Conservation (phyloP, 208 protist species). For the Trichomonas tenax region DNA sequence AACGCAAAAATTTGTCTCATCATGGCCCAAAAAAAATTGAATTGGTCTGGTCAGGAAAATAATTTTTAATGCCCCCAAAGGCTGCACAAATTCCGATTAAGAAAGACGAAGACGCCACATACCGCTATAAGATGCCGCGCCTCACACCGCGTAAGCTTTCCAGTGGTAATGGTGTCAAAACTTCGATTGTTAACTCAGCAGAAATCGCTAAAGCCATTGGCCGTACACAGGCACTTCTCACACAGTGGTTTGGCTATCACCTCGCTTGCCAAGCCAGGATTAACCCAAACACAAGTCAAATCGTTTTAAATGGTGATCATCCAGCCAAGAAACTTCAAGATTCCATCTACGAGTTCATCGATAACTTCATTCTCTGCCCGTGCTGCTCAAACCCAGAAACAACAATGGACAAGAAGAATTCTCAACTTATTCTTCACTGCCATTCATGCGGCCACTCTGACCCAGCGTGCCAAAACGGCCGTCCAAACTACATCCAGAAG, state of each 20-base stretch:
- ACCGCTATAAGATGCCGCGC: slow-evolving; percentile 1
- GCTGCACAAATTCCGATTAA: neutral
- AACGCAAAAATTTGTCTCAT: no score
- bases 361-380: slow-evolving; percentile 6
- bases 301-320: neutral
- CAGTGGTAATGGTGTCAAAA: neutral
- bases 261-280: neutral
- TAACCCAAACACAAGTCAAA: neutral
- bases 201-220: neutral
- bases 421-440: neutral
- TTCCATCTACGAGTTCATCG: neutral
- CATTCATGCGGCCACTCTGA: neutral
- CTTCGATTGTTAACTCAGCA: neutral
- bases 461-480: neutral
- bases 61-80: neutral
- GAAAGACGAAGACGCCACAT: neutral
- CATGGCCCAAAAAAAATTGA: neutral
- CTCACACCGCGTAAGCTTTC: neutral
- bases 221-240: neutral
- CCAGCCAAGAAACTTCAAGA: neutral
- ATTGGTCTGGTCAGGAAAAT: neutral
- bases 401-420: neutral
- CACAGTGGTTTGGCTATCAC: neutral
- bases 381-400: neutral
- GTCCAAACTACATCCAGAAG: neutral